Conservation (phyloP, 495 filamentous ascomycete genomes). For the Xylaria grammica region DNA sequence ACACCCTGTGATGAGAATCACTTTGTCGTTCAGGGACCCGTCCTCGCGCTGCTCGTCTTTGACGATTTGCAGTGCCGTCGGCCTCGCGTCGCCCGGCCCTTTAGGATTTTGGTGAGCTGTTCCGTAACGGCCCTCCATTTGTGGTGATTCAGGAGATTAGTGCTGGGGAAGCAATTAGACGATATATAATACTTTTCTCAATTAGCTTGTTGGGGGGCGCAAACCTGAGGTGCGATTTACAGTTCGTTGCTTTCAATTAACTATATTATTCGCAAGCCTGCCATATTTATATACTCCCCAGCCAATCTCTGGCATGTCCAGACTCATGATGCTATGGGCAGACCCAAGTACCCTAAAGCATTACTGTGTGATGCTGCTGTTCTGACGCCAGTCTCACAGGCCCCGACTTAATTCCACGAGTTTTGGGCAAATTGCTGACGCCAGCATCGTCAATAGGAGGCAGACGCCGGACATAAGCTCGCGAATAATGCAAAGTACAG, state of each 20-base stretch:
- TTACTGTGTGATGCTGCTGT: not conserved
- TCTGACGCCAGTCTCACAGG: not conserved
- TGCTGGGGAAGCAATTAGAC: not conserved
- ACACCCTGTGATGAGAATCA: slow-evolving; percentile 57
- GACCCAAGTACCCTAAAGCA: not conserved
- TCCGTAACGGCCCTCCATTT: slow-evolving; percentile 17
- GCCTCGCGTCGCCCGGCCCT: slow-evolving; percentile 54
- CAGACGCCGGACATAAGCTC: not conserved
- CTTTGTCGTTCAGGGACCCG: slow-evolving; percentile 48
- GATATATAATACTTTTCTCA: not conserved
- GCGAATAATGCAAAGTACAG: not conserved
- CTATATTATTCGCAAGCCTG: slow-evolving; percentile 5
- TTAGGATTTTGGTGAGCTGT: slow-evolving; percentile 24
- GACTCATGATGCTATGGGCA: not conserved
- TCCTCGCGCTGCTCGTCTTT: slow-evolving; percentile 47
- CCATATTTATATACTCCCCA: not conserved
- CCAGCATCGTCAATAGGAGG: not conserved
- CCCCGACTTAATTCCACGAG: not conserved
- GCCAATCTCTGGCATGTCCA: not conserved
- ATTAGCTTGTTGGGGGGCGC: not conserved
- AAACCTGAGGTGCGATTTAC: too few relatives aligned
- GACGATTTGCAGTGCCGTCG: slow-evolving; percentile 53
- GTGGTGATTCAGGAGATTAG: not conserved
- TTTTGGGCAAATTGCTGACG: not conserved
- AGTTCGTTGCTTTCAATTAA: not conserved